Evolutionary conservation across 345 rosid species (phyloP).

Genomic region (Eucalyptus curtisii): DNA sequence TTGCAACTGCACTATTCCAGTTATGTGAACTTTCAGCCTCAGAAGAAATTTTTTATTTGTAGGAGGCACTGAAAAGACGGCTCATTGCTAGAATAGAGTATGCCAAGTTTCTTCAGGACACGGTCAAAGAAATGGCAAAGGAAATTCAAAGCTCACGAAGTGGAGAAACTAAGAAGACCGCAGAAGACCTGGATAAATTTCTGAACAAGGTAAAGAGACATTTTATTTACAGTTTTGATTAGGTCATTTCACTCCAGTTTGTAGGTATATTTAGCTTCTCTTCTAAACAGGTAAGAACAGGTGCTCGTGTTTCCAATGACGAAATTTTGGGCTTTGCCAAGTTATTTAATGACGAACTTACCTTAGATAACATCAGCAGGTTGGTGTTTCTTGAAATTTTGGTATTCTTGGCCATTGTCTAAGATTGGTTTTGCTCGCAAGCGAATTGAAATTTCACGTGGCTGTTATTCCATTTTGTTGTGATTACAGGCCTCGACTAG

Average conservation of each 20-base stretch:
- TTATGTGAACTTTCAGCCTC: not conserved
- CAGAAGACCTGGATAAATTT: constrained; percentile 88
- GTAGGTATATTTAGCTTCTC: not conserved
- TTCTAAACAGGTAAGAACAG: constrained; percentile 72
- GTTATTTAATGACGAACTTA: constrained; percentile 90
- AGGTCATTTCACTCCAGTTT: not conserved
- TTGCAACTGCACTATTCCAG: not conserved
- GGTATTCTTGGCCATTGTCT: not conserved
- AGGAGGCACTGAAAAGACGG: constrained; percentile 85
- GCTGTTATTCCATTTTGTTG: not conserved
- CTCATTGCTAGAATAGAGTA: constrained; percentile 90
- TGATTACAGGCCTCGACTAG: constrained; percentile 71
- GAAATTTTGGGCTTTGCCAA: constrained; percentile 96
- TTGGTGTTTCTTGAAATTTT: constrained; percentile 1
- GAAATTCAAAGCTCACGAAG: constrained; percentile 86
- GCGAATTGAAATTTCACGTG: not conserved
- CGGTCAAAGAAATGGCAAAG: constrained; percentile 98
- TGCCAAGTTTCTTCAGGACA: constrained; percentile 96
- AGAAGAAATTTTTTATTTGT: constrained; percentile 8
- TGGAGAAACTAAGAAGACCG: constrained; percentile 79
- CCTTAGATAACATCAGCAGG: constrained; percentile 97
- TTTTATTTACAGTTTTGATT: not conserved
- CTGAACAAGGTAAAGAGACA: constrained; percentile 55
- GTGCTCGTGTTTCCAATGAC: constrained; percentile 81
- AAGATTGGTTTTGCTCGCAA: not conserved